A percentile compares a stretch with the other conserved stretches of the same genome.
Evolutionary conservation across 768 basidiomycete genomes (phyloP).

Genomic region (Trametes cinnabarina): DNA sequence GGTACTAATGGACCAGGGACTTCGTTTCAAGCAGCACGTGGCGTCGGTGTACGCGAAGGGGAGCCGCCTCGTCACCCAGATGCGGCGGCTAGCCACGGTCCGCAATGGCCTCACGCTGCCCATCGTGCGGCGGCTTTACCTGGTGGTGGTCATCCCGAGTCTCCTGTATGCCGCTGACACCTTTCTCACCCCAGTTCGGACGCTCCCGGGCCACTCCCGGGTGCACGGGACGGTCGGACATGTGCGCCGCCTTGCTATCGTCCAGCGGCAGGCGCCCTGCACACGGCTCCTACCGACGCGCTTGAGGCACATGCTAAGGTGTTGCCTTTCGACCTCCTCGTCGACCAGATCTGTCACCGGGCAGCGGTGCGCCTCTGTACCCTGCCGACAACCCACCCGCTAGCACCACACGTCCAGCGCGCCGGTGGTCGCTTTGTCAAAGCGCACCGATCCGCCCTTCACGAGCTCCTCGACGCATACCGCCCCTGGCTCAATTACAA

Average conservation of each 20-base stretch:
- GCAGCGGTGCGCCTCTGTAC: conserved; percentile 20
- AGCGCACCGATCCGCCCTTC: conserved; percentile 22
- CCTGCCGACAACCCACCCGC: conserved; percentile 22
- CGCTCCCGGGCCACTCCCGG: background rate
- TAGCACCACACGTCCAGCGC: conserved; percentile 5
- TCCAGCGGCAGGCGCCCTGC: conserved; percentile 27
- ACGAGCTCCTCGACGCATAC: conserved; percentile 22
- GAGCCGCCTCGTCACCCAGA: conserved; percentile 19
- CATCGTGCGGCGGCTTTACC: conserved; percentile 28
- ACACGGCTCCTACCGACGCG: conserved; percentile 23
- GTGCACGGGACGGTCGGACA: background rate
- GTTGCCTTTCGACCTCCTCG: conserved; percentile 19
- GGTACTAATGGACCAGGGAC: conserved; percentile 29
- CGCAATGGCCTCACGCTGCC: conserved; percentile 21
- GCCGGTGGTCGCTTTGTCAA: conserved; percentile 8
- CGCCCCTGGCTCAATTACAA: conserved; percentile 8
- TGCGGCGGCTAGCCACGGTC: conserved; percentile 23
- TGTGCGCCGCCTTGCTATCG: conserved; percentile 11
- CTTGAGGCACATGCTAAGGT: conserved; percentile 23
- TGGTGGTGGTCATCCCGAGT: conserved; percentile 26
- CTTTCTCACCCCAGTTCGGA: background rate
- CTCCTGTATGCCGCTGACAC: conserved; percentile 31
- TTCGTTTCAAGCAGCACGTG: conserved; percentile 27
- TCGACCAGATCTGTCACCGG: conserved; percentile 16
- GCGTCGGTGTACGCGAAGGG: conserved; percentile 26